A percentile compares a stretch with the other conserved stretches of the same genome.
Conservation (phyloP, 345 rosid genomes). For the Brassica juncea region DNA sequence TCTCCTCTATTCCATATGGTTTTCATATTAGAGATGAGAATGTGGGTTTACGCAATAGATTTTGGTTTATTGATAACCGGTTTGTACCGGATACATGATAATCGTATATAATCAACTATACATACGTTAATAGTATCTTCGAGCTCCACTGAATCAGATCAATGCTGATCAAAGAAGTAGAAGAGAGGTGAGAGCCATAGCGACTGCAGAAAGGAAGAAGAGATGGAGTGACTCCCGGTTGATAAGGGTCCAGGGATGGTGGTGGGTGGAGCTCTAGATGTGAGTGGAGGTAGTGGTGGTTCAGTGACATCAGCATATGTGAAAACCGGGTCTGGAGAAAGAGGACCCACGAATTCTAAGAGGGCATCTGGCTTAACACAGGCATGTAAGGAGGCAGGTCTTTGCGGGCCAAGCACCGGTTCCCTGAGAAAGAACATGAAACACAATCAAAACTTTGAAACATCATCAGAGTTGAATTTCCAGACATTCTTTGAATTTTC, state of each 20-base stretch:
- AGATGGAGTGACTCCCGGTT: constrained; percentile 36
- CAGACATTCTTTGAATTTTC: background rate
- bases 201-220: constrained; percentile 40
- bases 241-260: constrained; percentile 35
- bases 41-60: too few relatives aligned
- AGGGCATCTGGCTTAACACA: constrained; percentile 57
- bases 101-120: too few relatives aligned
- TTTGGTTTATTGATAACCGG: too few relatives aligned
- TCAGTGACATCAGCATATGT: constrained; percentile 55
- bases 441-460: background rate
- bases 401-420: constrained; percentile 47
- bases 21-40: too few relatives aligned
- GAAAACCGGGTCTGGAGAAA: constrained; percentile 53
- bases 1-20: too few relatives aligned
- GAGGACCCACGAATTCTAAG: constrained; percentile 29
- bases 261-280: constrained; percentile 21
- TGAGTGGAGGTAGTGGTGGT: constrained; percentile 56
- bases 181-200: constrained; percentile 40
- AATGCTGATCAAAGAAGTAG: constrained; percentile 44
- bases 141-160: background rate
- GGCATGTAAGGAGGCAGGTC: constrained; percentile 58
- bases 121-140: too few relatives aligned
- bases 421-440: constrained; percentile 47
- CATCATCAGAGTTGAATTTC: background rate
- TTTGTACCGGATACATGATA: too few relatives aligned